These are phyloP conservation scores for Lecanosticta acicola DNA, from an alignment of 2,329 filamentous ascomycete genomes.

Conservation along the genomic window DNA sequence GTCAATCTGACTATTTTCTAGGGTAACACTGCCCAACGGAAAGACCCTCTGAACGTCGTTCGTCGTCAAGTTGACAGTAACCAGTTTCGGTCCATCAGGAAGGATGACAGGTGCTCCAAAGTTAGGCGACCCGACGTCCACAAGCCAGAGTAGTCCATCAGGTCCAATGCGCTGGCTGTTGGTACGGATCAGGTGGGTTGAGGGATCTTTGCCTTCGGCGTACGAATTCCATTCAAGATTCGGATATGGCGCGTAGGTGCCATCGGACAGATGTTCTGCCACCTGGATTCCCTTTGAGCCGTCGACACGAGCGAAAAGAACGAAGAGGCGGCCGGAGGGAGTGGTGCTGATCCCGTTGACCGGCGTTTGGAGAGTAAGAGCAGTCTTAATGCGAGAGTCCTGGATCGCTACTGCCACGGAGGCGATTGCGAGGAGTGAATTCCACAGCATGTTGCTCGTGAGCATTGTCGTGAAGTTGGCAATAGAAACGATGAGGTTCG, in stretches of 20 bases:
- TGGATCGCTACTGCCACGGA: conserved; percentile 1
- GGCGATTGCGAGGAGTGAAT: not conserved
- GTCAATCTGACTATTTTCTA: conserved; percentile 26
- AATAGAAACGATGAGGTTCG: too few species aligned
- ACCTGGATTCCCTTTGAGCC: conserved; percentile 30
- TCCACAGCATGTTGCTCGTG: not conserved
- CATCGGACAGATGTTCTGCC: conserved; percentile 23
- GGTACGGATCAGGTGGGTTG: conserved; percentile 24
- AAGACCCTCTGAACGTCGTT: conserved; percentile 33
- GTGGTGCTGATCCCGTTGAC: conserved; percentile 27
- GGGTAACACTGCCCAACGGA: conserved; percentile 31
- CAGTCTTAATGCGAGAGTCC: conserved; percentile 19
- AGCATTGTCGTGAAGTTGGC: not conserved
- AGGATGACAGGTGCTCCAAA: conserved; percentile 29
- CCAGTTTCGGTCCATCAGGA: conserved; percentile 32
- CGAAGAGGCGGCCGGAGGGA: conserved; percentile 29
- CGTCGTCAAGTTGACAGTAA: conserved; percentile 32
- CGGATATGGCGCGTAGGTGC: conserved; percentile 23
- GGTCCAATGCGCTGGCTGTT: conserved; percentile 32
- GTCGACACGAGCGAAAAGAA: conserved; percentile 29
- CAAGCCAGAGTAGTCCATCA: conserved; percentile 31
- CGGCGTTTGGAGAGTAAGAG: conserved; percentile 19
- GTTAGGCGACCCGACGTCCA: conserved; percentile 29
- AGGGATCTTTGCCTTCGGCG: conserved; percentile 20
- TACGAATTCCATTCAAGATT: conserved; percentile 32